Evolutionary conservation across 78 protist species (phyloP), one percentile per base, ranked within the genome.

Genomic region (Dictyostelium discoideum): DNA sequence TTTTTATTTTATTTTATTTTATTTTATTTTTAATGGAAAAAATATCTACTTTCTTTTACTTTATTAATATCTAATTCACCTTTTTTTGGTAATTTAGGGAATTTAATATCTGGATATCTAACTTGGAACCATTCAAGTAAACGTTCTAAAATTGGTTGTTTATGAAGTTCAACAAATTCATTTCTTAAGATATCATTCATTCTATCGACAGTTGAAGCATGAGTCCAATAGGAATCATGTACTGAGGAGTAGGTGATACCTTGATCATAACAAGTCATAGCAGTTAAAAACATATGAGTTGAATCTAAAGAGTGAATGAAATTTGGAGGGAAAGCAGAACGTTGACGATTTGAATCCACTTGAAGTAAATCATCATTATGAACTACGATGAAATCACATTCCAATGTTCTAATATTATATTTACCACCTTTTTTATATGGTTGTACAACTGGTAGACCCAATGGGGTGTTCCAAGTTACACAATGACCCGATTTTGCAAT

Each of bases 161-260:
- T 9, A 96, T 97, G 98, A n/a, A 97, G 84, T 20, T 88, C 93
- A 24, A 98, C 77, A 67, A 99, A 98, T 86, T 84, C 74, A 29
- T 97, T 93, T 29, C 99, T 88, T 74, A 98, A 67, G 11, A 95
- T 13, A 5, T 2, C 7, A 92, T 57, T 84, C 97, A 99, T 84
- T 18, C 2, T 4, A 24, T 92, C 97, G 26, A 96, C 40, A 32
- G 73, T 60, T 14, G 85, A 16, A 2, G 99, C 99, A 85, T 99
- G 99, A 5, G 99, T 96, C 99, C 99, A 99, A 97, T 37, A 99
- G 14, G 96, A 84, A 86, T 99, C 99, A 92, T 99, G 99, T 26
- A 99, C 99, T 0, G 98, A 88, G n/a, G 99, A 99, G 46, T 96
- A 98, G 13, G 87, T 73, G 11, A 97, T 63, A 26, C 87, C 92